A percentile compares a stretch with the other conserved stretches of the same genome.
Evolutionary conservation across 805 yeast species (phyloP).

Genomic region (Myxozyma vanderwaltii): DNA sequence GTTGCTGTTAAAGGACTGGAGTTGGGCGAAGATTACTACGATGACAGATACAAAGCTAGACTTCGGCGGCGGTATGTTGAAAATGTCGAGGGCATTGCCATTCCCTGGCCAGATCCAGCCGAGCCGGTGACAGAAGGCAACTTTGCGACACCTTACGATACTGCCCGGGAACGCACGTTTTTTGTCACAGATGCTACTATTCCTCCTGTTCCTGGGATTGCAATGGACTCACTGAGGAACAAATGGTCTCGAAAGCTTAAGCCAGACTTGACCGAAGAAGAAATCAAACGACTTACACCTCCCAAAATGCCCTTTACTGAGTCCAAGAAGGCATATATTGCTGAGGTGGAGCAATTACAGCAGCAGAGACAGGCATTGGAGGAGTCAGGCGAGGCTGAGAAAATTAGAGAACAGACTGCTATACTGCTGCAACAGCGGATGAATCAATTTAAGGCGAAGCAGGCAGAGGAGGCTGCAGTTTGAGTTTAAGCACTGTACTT

Average conservation of each 20-base stretch:
- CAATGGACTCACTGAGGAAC: conserved; percentile 70
- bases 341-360: conserved; percentile 6
- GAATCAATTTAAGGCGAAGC: background rate
- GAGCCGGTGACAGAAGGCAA: conserved; percentile 45
- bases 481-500: background rate
- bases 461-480: background rate
- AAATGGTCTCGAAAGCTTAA: conserved; percentile 66
- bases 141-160: conserved; percentile 17
- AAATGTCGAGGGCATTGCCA: conserved; percentile 65
- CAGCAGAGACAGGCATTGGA: background rate
- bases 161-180: conserved; percentile 63
- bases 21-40: conserved; percentile 70
- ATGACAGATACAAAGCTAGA: conserved; percentile 68
- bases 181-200: conserved; percentile 67
- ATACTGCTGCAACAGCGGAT: background rate
- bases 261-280: conserved; percentile 29
- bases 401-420: conserved; percentile 13
- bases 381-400: conserved; percentile 10
- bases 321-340: conserved; percentile 13
- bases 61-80: conserved; percentile 77
- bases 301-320: conserved; percentile 30
- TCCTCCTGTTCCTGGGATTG: conserved; percentile 69
- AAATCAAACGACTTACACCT: conserved; percentile 28
- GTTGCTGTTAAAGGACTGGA: conserved; percentile 78
- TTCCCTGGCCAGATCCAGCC: conserved; percentile 86